Evolutionary conservation across 164 flowering plant genomes (phyloP), one percentile per base, ranked within the genome.

Genomic region (Chloranthus sessilifolius): DNA sequence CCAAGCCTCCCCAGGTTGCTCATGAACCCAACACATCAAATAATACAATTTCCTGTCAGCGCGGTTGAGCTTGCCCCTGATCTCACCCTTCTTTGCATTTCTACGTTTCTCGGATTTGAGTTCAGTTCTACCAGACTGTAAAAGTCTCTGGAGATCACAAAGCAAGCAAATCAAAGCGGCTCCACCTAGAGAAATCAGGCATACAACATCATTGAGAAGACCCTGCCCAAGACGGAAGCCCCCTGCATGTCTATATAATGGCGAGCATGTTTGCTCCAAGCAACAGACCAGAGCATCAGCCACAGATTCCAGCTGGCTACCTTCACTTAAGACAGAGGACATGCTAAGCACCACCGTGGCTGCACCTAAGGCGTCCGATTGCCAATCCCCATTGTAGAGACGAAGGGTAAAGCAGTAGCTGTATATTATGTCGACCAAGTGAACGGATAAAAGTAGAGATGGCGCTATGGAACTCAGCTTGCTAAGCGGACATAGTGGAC

Each of bases 351-450:
- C 64, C 24, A 75, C 74, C 67, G 60, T 61, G 8, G 85, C 70
- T 17, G 91, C 73, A 46, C 76, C 99, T 23, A 63, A 12, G 8
- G 97, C 64, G 58, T 92, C 85, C 8, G 89, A 70, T 52, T 61
- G 67, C 89, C 89, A 88, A 55, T 88, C 99, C 5, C 99, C 99
- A 62, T 92, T 88, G 62, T 88, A 86, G 12, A 92, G 71, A 31
- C 95, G 83, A 25, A 92, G 83, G 12, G 95, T 82, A 64, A 88
- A 88, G 53, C 97, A 92, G 54, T 84, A 92, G 63, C 80, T 76
- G 47, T 84, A 88, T 45, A 81, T 40, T 16, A 84, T 72, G 69
- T 92, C 99, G 5, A 92, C 65, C 45, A 92, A 72, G 59, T 92
- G 96, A 58, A 82, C 41, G 11, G 82, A 56, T 50, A 92, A 30